Evolutionary conservation across 257 asterid species (phyloP), one percentile per base, ranked within the genome.

Genomic region (Lavandula angustifolia): DNA sequence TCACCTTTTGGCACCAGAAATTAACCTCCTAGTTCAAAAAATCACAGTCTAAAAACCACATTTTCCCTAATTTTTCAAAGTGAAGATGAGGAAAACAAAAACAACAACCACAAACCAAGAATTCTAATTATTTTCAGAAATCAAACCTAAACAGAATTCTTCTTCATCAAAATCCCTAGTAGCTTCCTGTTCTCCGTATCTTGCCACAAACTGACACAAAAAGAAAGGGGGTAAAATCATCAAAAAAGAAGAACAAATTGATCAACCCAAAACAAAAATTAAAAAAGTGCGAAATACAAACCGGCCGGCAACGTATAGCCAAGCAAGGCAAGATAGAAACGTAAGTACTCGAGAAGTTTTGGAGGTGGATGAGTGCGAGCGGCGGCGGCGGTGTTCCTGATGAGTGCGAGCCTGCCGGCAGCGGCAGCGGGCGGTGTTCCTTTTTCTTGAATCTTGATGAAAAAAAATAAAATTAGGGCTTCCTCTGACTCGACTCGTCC

Each of bases 221-320:
- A 0, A 11, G 22, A 5, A 4, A 1, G 9, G 0, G 49, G 40
- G 12, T 5, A 4, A 38, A n/a, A 67, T 46, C 68, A 66, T 41
- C 33, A 49, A 32, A n/a, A 10, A 54, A 12, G 5, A 5, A 8
- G 14, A 29, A 0, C 37, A 57, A 65, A 6, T 0, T 18, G 37
- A 12, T 41, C 43, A 29, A 64, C 34, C 46, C n/a, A 6, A 44
- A 6, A 33, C 16, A 22, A 14, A 37, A 37, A 33, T 33, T 3
- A 33, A 33, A 33, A 8, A 37, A 37, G 42, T 58, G 18, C 59
- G 56, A 38, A 48, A 53, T 22, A 61, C 70, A 48, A 4, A 86
- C 98, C 98, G 77, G 69, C 98, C 98, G 32, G 96, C 95, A 16
- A 91, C 77, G 74, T 91, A 91, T 57, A 88, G 91, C 89, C 98